phyloP scores from a whole-genome alignment of 2,329 filamentous ascomycete species.

The Tolypocladium tundrense region DNA sequence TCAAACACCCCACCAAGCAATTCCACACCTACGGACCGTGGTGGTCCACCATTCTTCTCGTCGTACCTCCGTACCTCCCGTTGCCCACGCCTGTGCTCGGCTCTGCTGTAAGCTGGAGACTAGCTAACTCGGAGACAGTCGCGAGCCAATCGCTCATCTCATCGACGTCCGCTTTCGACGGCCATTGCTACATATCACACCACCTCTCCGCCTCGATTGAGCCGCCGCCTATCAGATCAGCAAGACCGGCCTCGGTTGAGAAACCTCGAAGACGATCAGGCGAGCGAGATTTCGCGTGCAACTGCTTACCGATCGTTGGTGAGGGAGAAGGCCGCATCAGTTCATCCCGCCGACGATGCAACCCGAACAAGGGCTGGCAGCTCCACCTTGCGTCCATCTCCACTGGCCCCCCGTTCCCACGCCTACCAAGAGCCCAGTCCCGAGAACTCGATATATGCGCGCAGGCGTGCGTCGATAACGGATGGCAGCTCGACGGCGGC shows the following conservation, averaged over 20 bases:
- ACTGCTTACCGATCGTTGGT: constrained; percentile 30
- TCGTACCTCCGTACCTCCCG: background rate
- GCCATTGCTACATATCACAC: constrained; percentile 37
- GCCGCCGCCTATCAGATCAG: constrained; percentile 47
- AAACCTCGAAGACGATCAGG: constrained; percentile 34
- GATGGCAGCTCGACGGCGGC: constrained; percentile 30
- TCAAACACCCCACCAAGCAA: background rate
- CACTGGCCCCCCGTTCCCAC: constrained; percentile 38
- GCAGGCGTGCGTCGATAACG: constrained; percentile 34
- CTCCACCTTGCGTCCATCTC: constrained; percentile 29
- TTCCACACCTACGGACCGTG: background rate
- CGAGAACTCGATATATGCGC: constrained; percentile 18
- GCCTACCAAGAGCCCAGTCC: constrained; percentile 32
- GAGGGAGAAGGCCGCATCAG: constrained; percentile 32
- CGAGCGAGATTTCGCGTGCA: constrained; percentile 28
- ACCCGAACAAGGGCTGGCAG: constrained; percentile 20
- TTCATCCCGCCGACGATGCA: constrained; percentile 25
- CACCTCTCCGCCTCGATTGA: constrained; percentile 38
- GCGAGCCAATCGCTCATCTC: constrained; percentile 32
- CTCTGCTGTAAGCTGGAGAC: background rate
- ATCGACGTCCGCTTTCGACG: constrained; percentile 44
- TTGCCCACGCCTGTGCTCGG: too few species aligned
- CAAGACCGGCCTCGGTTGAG: constrained; percentile 31
- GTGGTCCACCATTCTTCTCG: background rate
- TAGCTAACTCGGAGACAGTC: constrained; percentile 25